Conservation (phyloP, 495 filamentous ascomycete genomes). For the Xylaria telfairii region DNA sequence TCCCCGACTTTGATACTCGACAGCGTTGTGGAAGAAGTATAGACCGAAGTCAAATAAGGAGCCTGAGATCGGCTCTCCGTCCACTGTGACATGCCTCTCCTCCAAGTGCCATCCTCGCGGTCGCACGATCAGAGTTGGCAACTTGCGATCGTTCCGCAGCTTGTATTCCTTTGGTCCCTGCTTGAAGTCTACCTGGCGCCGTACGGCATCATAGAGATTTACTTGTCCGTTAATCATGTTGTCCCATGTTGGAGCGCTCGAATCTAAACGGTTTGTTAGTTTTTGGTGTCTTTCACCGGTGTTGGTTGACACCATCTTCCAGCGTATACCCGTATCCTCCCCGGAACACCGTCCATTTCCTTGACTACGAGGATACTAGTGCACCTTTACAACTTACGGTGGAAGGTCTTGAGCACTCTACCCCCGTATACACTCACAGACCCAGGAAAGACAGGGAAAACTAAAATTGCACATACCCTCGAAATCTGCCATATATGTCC, state of each 20-base stretch:
- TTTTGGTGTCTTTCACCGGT: conserved; percentile 17
- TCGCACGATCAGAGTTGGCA: conserved; percentile 85
- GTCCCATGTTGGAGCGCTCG: conserved; percentile 96
- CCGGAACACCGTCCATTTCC: not conserved
- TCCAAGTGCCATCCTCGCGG: conserved; percentile 94
- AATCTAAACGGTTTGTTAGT: conserved; percentile 63
- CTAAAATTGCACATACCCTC: conserved; percentile 66
- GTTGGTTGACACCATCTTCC: not conserved
- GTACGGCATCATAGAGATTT: conserved; percentile 97
- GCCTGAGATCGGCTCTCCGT: conserved; percentile 93
- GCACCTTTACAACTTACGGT: not conserved
- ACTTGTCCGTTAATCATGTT: conserved; percentile 99
- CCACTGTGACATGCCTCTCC: conserved; percentile 97
- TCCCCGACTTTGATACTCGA: conserved; percentile 83
- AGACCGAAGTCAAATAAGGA: conserved; percentile 97
- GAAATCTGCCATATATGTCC: conserved; percentile 99
- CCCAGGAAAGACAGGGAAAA: not conserved
- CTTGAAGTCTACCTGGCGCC: conserved; percentile 95
- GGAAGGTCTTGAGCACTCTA: not conserved
- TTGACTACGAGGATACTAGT: too few species aligned
- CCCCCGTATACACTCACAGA: not conserved
- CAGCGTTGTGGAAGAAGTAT: conserved; percentile 99
- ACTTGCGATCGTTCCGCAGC: conserved; percentile 81
- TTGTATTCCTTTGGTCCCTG: conserved; percentile 96
- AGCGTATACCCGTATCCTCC: not conserved